These are phyloP conservation scores for Syzygium grande DNA, from an alignment of 345 rosid genomes.

Conservation along the genomic window DNA sequence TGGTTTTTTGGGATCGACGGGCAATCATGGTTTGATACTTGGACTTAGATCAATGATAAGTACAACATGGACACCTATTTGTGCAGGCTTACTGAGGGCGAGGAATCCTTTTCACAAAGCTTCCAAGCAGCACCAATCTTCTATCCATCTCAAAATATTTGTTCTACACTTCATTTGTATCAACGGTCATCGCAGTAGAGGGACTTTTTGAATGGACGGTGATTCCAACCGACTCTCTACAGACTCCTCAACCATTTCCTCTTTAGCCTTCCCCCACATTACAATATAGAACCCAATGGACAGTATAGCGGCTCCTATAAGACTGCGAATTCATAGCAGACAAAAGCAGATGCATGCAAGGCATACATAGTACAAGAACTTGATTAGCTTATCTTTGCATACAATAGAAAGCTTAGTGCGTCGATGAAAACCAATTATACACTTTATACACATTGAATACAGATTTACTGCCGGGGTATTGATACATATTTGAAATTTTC, in stretches of 20 bases:
- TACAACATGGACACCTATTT: background rate
- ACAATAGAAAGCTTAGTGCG: background rate
- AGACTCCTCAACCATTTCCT: conserved; percentile 8
- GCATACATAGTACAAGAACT: background rate
- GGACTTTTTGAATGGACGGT: conserved; percentile 7
- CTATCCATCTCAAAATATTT: background rate
- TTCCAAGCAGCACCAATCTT: background rate
- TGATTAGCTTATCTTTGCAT: background rate
- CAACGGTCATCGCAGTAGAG: conserved; percentile 3
- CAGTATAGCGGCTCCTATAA: conserved; percentile 15
- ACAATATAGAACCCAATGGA: conserved; percentile 22
- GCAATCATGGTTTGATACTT: background rate
- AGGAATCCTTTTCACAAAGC: background rate
- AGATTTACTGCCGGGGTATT: background rate
- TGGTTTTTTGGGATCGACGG: background rate
- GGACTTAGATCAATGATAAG: background rate
- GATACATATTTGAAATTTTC: background rate
- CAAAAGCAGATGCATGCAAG: background rate
- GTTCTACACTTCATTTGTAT: conserved; percentile 1
- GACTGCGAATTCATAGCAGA: conserved; percentile 3
- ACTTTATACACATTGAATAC: rapidly evolving
- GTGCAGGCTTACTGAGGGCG: background rate
- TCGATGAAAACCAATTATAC: background rate
- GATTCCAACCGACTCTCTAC: background rate
- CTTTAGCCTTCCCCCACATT: conserved; percentile 31